A percentile compares a stretch with the other conserved stretches of the same genome.
These are phyloP conservation scores for Starmerella apis DNA, from an alignment of 805 yeast genomes.

Conservation along the genomic window DNA sequence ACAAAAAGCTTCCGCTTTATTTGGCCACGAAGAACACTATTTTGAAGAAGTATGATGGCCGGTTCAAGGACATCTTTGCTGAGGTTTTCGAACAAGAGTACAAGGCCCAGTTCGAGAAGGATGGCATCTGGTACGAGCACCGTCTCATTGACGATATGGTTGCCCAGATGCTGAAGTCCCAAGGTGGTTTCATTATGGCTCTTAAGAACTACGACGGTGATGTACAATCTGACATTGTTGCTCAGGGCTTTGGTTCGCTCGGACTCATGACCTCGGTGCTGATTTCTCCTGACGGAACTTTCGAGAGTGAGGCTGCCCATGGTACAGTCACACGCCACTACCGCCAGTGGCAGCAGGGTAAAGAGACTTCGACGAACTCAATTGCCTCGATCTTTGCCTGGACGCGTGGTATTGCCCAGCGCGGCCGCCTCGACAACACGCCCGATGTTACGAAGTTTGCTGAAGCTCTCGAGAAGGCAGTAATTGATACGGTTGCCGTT, in stretches of 20 bases:
- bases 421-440: conserved; percentile 80
- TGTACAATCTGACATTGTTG: conserved; percentile 91
- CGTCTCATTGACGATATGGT: conserved; percentile 97
- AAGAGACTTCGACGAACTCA: conserved; percentile 93
- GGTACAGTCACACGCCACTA: conserved; percentile 97
- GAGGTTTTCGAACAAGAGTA: conserved; percentile 60
- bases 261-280: conserved; percentile 97
- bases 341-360: conserved; percentile 92
- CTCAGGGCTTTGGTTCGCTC: conserved; percentile 94
- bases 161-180: conserved; percentile 94
- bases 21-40: conserved; percentile 92
- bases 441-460: conserved; percentile 80
- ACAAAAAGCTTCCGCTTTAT: conserved; percentile 67
- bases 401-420: conserved; percentile 86
- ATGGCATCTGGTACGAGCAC: conserved; percentile 94
- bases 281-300: conserved; percentile 92
- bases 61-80: conserved; percentile 90
- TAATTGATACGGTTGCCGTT: conserved; percentile 68
- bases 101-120: conserved; percentile 57
- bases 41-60: conserved; percentile 85
- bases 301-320: conserved; percentile 97
- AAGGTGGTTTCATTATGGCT: conserved; percentile 91
- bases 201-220: conserved; percentile 98
- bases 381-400: conserved; percentile 96
- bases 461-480: conserved; percentile 66